Base-by-base conservation (phyloP, 495 filamentous ascomycete genomes). In the Gamarada debralockiae region DNA sequence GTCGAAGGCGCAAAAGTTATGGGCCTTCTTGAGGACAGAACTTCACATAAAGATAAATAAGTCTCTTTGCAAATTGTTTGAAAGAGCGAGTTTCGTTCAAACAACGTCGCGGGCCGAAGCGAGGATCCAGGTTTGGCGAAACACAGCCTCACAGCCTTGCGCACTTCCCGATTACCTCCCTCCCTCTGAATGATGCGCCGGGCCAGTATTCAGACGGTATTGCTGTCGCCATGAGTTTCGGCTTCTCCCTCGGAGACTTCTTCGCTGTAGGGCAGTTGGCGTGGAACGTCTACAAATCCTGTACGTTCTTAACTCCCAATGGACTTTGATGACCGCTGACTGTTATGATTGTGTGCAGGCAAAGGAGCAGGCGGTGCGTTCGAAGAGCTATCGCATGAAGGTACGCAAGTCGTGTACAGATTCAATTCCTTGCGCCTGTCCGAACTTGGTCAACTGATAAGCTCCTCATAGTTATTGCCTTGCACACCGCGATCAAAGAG, bases 241-340 rank as follows among this genome's bases (percentile, higher is more conserved):
- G 48, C 12, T 51, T 39, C 34, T 39, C 34, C 8, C 20, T 51
- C 22, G 48, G 48, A 7, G 43, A 47, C 21, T 25, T 47, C 43
- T 41, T 41, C 17, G 38, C 43, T 24, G 43, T 47, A 25, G 21
- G 48, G 36, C 31, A 51, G 22, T 21, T 51, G 8, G 48, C 48
- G 5, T 51, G 48, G 48, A 51, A 2, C 7, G 48, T 51, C 31
- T 51, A 51, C 20, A 51, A 51, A 21, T 51, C 48, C 40, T 51
- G 48, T 42, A 40, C 23, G 20, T 22, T 9, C 10, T 13, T 8
- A 3, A 34, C 7, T 12, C 10, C 14, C 7, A 1, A 1, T 7
- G 1, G 24, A 25, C 6, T 8, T n/a, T 18, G 17, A 15, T 8
- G 45, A 17, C 7, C 14, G n/a, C 45, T 48, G 10, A 48, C 4